Evolutionary conservation across 2,329 filamentous ascomycete species (phyloP).

Genomic region (Aspergillus ustus): DNA sequence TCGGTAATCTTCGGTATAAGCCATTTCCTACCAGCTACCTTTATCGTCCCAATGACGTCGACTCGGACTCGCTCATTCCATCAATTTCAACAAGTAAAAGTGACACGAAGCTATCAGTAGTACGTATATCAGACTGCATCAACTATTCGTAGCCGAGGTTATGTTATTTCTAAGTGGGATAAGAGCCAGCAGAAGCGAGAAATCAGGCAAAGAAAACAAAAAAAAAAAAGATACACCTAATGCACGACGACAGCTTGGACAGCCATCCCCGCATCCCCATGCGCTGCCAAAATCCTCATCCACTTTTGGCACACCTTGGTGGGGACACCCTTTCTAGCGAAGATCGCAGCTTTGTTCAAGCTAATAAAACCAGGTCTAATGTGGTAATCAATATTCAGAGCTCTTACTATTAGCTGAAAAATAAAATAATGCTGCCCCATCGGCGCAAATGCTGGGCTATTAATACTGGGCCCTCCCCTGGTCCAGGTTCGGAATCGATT

Average conservation of each 20-base stretch:
- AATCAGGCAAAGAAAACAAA: not conserved
- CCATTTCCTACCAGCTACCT: not conserved
- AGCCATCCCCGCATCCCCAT: conserved; percentile 13
- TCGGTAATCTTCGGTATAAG: not conserved
- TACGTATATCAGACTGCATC: not conserved
- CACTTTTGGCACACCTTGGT: conserved; percentile 2
- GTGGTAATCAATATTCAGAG: not conserved
- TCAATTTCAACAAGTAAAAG: not conserved
- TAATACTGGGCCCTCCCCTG: not conserved
- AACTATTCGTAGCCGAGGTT: not conserved
- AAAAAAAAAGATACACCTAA: conserved; percentile 5
- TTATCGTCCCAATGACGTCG: not conserved
- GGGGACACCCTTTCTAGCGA: conserved; percentile 12
- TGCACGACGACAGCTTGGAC: conserved; percentile 11
- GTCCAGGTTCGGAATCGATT: conserved; percentile 1
- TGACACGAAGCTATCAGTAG: not conserved
- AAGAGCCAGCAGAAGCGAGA: not conserved
- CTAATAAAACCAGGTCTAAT: not conserved
- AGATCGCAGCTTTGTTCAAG: conserved; percentile 11
- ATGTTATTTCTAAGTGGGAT: not conserved
- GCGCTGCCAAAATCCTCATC: conserved; percentile 9
- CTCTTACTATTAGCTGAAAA: not conserved
- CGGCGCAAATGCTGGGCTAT: not conserved
- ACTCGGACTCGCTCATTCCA: not conserved
- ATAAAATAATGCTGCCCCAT: not conserved